Evolutionary conservation across 306 rosid species (phyloP).

Genomic region (Mucuna pruriens): DNA sequence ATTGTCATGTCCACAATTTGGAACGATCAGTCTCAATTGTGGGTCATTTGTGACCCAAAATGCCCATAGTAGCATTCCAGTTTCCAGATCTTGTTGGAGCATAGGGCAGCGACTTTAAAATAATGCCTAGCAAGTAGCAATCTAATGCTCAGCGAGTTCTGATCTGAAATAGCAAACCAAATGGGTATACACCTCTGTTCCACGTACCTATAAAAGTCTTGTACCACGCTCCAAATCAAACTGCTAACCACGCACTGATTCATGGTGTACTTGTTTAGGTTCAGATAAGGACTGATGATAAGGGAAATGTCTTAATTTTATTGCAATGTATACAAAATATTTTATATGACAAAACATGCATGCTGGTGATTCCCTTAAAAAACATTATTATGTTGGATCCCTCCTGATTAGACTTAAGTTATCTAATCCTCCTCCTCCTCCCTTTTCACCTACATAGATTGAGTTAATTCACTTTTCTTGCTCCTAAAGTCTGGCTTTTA

Average conservation of each 20-base stretch:
- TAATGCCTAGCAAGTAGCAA: background rate
- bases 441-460: background rate
- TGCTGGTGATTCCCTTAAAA: background rate
- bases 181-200: background rate
- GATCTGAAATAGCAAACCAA: background rate
- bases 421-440: background rate
- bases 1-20: background rate
- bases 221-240: background rate
- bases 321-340: background rate
- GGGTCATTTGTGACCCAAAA: background rate
- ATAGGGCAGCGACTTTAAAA: background rate
- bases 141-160: background rate
- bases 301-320: slow-evolving; percentile 8
- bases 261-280: slow-evolving; percentile 10
- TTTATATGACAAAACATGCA: background rate
- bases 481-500: slow-evolving; percentile 8
- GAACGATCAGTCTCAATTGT: background rate
- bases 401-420: slow-evolving; percentile 17
- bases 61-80: background rate
- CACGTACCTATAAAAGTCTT: background rate
- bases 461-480: background rate
- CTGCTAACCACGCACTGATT: background rate
- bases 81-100: background rate
- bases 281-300: background rate
- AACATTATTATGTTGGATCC: background rate